A percentile compares a stretch with the other conserved stretches of the same genome.
Evolutionary conservation across 202 grass and related monocot genomes (phyloP).

Genomic region (Sporobolus alterniflorus): DNA sequence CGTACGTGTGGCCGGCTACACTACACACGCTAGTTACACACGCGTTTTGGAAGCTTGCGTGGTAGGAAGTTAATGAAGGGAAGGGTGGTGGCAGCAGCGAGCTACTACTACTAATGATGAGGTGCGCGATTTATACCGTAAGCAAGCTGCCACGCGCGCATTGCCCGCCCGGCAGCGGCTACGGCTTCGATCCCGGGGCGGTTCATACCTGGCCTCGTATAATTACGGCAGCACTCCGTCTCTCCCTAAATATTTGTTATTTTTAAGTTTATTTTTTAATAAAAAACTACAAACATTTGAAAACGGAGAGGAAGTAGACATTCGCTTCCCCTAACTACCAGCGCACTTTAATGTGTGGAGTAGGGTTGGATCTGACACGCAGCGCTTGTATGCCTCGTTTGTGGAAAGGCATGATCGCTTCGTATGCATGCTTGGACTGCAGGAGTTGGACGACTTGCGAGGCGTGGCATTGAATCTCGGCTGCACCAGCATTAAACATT

Average conservation of each 20-base stretch:
- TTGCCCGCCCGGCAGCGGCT: slow-evolving; percentile 33
- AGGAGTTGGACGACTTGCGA: neutral
- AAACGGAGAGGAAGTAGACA: too few relatives aligned
- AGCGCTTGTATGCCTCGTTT: slow-evolving; percentile 1
- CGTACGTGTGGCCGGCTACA: slow-evolving; percentile 4
- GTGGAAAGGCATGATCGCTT: neutral
- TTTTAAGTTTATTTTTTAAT: too few relatives aligned
- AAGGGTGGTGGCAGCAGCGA: neutral
- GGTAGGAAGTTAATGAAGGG: slow-evolving; percentile 1
- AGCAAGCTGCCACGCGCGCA: neutral
- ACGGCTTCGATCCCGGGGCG: neutral
- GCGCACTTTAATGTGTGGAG: slow-evolving; percentile 16
- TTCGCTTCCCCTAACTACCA: slow-evolving; percentile 29
- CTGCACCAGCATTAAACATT: too few relatives aligned
- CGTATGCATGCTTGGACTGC: neutral
- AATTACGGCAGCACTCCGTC: too few relatives aligned
- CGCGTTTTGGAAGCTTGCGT: neutral
- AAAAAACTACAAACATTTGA: too few relatives aligned
- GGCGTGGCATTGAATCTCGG: too few relatives aligned
- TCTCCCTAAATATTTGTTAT: too few relatives aligned
- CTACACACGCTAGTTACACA: too few relatives aligned
- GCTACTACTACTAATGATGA: slow-evolving; percentile 42
- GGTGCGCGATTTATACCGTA: slow-evolving; percentile 46
- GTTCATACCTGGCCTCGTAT: neutral
- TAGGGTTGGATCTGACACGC: neutral